Conservation (phyloP, 2,329 filamentous ascomycete genomes). For the Aureobasidium sp. region DNA sequence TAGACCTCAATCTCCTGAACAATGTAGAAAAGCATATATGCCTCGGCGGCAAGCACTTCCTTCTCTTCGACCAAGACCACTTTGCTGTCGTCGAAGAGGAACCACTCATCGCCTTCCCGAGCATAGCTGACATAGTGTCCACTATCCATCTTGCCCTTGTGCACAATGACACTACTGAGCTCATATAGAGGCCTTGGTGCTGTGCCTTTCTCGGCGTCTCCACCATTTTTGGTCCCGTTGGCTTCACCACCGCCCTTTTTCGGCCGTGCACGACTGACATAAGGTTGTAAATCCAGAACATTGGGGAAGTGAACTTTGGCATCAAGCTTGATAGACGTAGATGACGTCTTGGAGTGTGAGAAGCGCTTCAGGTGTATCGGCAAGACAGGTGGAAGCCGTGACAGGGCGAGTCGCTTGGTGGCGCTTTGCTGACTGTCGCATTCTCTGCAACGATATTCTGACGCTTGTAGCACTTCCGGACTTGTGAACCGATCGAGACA, state of each 20-base stretch:
- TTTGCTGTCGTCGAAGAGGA: slow-evolving; percentile 90
- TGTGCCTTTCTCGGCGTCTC: slow-evolving; percentile 17
- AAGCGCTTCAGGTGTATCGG: slow-evolving; percentile 77
- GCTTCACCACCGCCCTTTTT: slow-evolving; percentile 40
- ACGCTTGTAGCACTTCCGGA: slow-evolving; percentile 64
- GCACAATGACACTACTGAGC: slow-evolving; percentile 81
- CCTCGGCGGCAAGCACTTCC: slow-evolving; percentile 77
- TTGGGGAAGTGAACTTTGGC: slow-evolving; percentile 80
- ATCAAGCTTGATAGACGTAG: slow-evolving; percentile 83
- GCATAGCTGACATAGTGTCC: slow-evolving; percentile 92
- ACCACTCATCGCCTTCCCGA: slow-evolving; percentile 79
- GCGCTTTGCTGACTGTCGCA: slow-evolving; percentile 71
- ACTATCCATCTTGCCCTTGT: slow-evolving; percentile 86
- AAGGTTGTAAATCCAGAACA: slow-evolving; percentile 82
- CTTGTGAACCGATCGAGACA: slow-evolving; percentile 86
- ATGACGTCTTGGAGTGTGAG: slow-evolving; percentile 40
- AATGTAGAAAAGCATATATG: slow-evolving; percentile 81
- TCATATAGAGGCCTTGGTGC: slow-evolving; percentile 66
- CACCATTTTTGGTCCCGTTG: slow-evolving; percentile 38
- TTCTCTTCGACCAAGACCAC: slow-evolving; percentile 77
- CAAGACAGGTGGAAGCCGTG: slow-evolving; percentile 77
- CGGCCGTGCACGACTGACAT: slow-evolving; percentile 55
- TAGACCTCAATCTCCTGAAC: slow-evolving; percentile 21
- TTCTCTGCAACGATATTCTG: slow-evolving; percentile 78
- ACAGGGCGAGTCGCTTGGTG: slow-evolving; percentile 76